These are phyloP conservation scores for Neocallimastix lanati DNA, from an alignment of 192 early-diverging fungal genomes.

Conservation along the genomic window DNA sequence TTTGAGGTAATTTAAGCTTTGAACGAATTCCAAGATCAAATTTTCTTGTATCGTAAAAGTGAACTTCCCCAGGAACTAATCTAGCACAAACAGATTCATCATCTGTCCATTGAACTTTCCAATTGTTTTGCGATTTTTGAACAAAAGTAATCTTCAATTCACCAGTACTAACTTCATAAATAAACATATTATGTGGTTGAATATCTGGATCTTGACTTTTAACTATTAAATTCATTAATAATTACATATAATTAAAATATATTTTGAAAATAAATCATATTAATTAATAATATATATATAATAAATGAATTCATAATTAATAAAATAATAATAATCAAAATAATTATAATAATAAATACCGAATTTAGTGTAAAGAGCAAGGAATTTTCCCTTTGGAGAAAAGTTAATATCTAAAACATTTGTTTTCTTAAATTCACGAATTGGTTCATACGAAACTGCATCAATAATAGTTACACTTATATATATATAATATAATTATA, in stretches of 20 bases:
- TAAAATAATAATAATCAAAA: too few species aligned
- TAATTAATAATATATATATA: too few species aligned
- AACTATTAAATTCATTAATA: too few species aligned
- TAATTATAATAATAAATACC: too few species aligned
- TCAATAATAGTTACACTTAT: constrained; percentile 55
- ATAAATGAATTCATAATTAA: too few species aligned
- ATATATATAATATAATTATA: too few species aligned
- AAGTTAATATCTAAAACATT: constrained; percentile 73
- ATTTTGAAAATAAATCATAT: too few species aligned
- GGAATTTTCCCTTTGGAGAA: constrained; percentile 73
- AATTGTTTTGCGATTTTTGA: background rate
- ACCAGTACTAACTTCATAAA: background rate
- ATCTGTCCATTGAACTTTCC: constrained; percentile 87
- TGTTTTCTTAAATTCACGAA: constrained; percentile 39
- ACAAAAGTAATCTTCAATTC: background rate
- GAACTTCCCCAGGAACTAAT: constrained; percentile 71
- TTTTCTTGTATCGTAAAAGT: constrained; percentile 60
- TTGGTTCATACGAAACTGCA: constrained; percentile 35
- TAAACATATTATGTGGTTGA: background rate
- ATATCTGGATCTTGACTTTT: background rate
- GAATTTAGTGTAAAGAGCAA: constrained; percentile 74
- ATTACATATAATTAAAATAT: too few species aligned
- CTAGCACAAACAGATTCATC: constrained; percentile 75
- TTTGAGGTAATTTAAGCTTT: constrained; percentile 50
- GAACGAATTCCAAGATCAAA: background rate